Percentiles rank a stretch among this genome's conserved stretches.
Conservation (phyloP, 768 basidiomycete genomes). For the Mycena latifolia region DNA sequence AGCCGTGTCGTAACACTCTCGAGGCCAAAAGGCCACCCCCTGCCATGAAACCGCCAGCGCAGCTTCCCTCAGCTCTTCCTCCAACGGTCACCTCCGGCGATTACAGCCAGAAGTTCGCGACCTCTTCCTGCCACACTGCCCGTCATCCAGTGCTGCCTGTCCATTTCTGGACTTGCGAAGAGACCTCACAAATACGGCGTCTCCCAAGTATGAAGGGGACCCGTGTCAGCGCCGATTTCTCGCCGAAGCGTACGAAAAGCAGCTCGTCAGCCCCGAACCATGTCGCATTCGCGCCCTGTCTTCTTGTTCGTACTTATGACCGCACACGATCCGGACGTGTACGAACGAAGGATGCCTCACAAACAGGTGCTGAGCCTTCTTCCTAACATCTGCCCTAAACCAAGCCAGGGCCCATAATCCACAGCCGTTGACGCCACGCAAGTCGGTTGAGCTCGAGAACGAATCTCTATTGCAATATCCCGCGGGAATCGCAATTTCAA, state of each 20-base stretch:
- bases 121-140: constrained; percentile 24
- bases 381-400: constrained; percentile 25
- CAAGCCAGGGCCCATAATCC: constrained; percentile 34
- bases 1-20: constrained; percentile 27
- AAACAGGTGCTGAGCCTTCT: constrained; percentile 23
- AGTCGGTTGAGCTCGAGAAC: constrained; percentile 33
- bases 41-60: constrained; percentile 27
- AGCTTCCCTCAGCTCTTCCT: constrained; percentile 25
- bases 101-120: constrained; percentile 30
- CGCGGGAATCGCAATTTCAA: constrained; percentile 33
- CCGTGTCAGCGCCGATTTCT: constrained; percentile 23
- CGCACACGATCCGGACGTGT: constrained; percentile 16
- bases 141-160: constrained; percentile 32
- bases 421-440: constrained; percentile 25
- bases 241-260: constrained; percentile 32
- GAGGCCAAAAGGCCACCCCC: constrained; percentile 32
- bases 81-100: constrained; percentile 25
- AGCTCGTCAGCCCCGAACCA: constrained; percentile 29
- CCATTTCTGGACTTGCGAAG: constrained; percentile 24
- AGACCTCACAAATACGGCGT: constrained; percentile 11
- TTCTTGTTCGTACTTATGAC: constrained; percentile 27
- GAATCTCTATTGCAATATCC: constrained; percentile 33
- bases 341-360: constrained; percentile 21
- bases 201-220: constrained; percentile 24
- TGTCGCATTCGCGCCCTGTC: constrained; percentile 19